A percentile compares a stretch with the other conserved stretches of the same genome.
Evolutionary conservation across 441 rosid genomes (phyloP).

Genomic region (California macrophylla): DNA sequence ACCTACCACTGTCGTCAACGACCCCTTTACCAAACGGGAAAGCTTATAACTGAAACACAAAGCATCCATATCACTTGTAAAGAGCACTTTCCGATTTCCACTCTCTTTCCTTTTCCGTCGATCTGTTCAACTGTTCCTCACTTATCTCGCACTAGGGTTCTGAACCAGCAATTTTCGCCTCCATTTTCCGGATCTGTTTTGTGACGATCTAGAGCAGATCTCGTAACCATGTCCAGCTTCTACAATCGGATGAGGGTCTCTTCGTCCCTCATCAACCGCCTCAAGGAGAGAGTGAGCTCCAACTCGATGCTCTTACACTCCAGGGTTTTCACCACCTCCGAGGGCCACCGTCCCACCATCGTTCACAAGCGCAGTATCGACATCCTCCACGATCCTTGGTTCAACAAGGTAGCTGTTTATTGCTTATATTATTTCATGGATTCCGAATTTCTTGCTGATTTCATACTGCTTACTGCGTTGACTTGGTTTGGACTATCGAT

Average conservation of each 20-base stretch:
- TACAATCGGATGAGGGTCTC: constrained; percentile 46
- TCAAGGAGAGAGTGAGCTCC: constrained; percentile 28
- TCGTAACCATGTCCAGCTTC: constrained; percentile 29
- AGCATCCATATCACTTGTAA: background rate
- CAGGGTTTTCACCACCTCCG: constrained; percentile 71
- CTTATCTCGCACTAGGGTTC: background rate
- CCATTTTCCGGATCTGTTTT: background rate
- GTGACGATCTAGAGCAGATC: background rate
- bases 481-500: background rate
- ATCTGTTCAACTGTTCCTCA: background rate
- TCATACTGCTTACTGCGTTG: background rate
- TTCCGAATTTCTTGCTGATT: background rate
- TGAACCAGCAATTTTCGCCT: background rate
- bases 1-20: background rate
- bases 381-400: constrained; percentile 98
- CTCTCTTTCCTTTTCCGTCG: background rate
- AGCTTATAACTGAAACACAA: background rate
- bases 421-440: background rate
- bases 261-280: constrained; percentile 41
- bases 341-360: constrained; percentile 83
- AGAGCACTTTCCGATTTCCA: background rate
- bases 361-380: constrained; percentile 95
- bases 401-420: constrained; percentile 55
- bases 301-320: constrained; percentile 20
- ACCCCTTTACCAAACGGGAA: background rate